These are phyloP conservation scores for Onygenales sp. DNA, from an alignment of 2,329 filamentous ascomycete species.

Conservation along the genomic window DNA sequence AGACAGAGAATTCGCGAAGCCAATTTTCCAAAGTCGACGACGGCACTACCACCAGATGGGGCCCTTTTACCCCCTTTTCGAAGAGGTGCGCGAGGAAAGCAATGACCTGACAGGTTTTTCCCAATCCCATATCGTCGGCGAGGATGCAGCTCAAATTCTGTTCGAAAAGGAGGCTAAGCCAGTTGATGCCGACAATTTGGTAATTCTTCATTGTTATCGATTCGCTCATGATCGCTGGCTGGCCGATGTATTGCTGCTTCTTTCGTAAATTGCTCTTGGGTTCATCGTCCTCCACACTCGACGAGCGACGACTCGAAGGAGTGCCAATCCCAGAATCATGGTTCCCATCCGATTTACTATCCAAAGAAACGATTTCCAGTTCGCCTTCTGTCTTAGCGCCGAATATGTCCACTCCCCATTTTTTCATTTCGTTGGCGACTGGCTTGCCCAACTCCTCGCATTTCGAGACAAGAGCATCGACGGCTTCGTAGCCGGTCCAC, in stretches of 20 bases:
- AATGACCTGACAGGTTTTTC: slow-evolving; percentile 96
- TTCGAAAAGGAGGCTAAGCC: slow-evolving; percentile 76
- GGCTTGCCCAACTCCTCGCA: slow-evolving; percentile 66
- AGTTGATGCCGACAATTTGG: slow-evolving; percentile 89
- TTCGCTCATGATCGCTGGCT: slow-evolving; percentile 69
- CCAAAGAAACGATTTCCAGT: slow-evolving; percentile 49
- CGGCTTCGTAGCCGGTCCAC: slow-evolving; percentile 68
- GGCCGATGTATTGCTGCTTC: slow-evolving; percentile 43
- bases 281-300: slow-evolving; percentile 40
- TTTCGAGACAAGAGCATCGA: slow-evolving; percentile 68
- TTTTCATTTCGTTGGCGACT: slow-evolving; percentile 54
- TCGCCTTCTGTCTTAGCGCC: slow-evolving; percentile 51
- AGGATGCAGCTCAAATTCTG: slow-evolving; percentile 78
- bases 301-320: slow-evolving; percentile 37
- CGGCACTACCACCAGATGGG: slow-evolving; percentile 79
- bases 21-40: slow-evolving; percentile 93
- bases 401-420: slow-evolving; percentile 59
- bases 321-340: slow-evolving; percentile 63
- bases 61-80: slow-evolving; percentile 58
- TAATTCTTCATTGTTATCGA: slow-evolving; percentile 80
- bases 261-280: slow-evolving; percentile 24
- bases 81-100: slow-evolving; percentile 78
- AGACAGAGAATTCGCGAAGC: slow-evolving; percentile 80
- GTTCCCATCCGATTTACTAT: slow-evolving; percentile 32
- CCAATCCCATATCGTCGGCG: slow-evolving; percentile 91